Evolutionary conservation across 257 asterid genomes (phyloP).

Genomic region (Capsicum chinense): DNA sequence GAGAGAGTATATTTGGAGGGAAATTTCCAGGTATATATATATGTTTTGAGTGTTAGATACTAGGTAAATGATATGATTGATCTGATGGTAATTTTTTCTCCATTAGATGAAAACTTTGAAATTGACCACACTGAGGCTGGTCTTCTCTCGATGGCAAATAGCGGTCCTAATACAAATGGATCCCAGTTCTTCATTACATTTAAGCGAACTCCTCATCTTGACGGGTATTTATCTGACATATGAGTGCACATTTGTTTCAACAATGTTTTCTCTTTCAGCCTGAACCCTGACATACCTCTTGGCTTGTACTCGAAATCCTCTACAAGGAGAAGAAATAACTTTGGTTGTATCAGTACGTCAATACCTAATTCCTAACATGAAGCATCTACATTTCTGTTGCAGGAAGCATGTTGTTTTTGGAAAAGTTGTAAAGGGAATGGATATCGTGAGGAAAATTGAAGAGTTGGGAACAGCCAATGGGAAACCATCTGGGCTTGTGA

Average conservation of each 20-base stretch:
- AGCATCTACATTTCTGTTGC: slow-evolving; percentile 27
- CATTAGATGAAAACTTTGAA: slow-evolving; percentile 90
- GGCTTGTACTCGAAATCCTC: background rate
- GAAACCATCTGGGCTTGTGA: slow-evolving; percentile 62
- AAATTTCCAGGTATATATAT: slow-evolving; percentile 74
- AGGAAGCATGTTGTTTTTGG: slow-evolving; percentile 99
- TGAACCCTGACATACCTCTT: background rate
- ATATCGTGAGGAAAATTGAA: slow-evolving; percentile 77
- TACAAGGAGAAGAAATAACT: background rate
- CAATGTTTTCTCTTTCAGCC: background rate
- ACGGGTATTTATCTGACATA: slow-evolving; percentile 61
- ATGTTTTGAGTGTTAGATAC: slow-evolving; percentile 28
- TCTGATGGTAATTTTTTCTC: background rate
- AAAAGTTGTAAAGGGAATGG: slow-evolving; percentile 91
- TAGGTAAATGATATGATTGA: slow-evolving; percentile 21
- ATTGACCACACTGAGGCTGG: slow-evolving; percentile 76
- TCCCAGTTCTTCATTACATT: slow-evolving; percentile 94
- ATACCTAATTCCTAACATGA: slow-evolving; percentile 32
- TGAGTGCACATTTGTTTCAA: background rate
- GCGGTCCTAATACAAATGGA: slow-evolving; percentile 93
- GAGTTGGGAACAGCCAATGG: slow-evolving; percentile 78
- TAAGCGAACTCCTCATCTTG: slow-evolving; percentile 93
- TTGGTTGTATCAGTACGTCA: background rate
- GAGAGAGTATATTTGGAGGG: slow-evolving; percentile 98
- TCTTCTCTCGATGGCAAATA: slow-evolving; percentile 97